Evolutionary conservation across 2,329 filamentous ascomycete genomes (phyloP).

Genomic region (Trichoderma sp.): DNA sequence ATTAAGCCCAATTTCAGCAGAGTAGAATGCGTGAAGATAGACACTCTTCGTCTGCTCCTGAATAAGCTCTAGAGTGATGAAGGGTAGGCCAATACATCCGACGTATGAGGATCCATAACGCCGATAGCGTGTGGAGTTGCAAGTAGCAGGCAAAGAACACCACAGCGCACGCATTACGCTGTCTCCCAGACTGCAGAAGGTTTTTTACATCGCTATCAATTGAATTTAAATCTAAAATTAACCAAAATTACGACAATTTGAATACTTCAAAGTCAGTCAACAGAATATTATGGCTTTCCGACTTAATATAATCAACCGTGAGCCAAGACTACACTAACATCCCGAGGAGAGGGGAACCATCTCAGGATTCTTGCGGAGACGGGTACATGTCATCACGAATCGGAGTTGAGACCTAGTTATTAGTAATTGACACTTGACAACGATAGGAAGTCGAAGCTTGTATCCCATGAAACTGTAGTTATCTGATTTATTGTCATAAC

Average conservation of each 20-base stretch:
- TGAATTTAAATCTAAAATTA: background rate
- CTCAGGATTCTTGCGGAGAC: background rate
- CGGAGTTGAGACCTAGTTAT: background rate
- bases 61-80: background rate
- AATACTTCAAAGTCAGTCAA: background rate
- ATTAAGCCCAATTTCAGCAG: background rate
- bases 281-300: background rate
- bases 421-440: background rate
- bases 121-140: conserved; percentile 13
- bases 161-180: background rate
- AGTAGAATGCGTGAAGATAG: background rate
- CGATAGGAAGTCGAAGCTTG: background rate
- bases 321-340: background rate
- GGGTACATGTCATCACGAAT: background rate
- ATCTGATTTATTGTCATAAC: background rate
- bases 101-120: background rate
- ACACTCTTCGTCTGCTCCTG: too few species aligned
- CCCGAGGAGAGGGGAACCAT: background rate
- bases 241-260: background rate
- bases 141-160: background rate
- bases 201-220: background rate
- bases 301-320: background rate
- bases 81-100: background rate
- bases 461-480: background rate
- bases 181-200: background rate